Base-by-base conservation (phyloP, 345 rosid species). In the Hirschfeldia incana region DNA sequence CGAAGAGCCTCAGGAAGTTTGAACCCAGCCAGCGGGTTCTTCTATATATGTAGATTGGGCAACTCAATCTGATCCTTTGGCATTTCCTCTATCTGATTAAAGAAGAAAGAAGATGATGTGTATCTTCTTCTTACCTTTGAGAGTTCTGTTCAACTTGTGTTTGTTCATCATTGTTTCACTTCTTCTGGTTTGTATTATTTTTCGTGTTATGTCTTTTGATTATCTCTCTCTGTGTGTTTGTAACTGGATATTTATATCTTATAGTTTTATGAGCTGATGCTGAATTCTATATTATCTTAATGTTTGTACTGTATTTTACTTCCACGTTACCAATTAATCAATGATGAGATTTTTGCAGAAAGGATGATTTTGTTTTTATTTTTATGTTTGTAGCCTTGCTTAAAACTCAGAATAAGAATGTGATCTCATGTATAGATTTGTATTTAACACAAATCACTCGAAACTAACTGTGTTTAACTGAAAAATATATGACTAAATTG, bases 41-140 rank as follows among this genome's bases (percentile, higher is more conserved):
- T 49, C 1, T 65, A 12, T 62, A 37, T 39, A 32, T 65, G 68
- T 78, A 72, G 5, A 42, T 72, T 39, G 73, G 81, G 81, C 81
- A 78, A 78, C 64, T 78, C 39, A 12, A 67, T 66, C 66, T 51
- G 67, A 65, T 78, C 77, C 73, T 78, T 78, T 78, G 81, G 81
- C 73, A 78, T 72, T 72, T 78, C 62, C 67, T 65, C n/a, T 16
- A 66, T 72, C 28, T 46, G 61, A 78, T 17, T 78, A 72, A 78
- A 17, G 28, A 57, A 17, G 58, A 51, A 77, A 37, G 60, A 65
- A 64, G 61, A 65, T 29, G 76, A 53, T 71, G 65, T 51, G 29
- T 57, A 28, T 63, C 74, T 36, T 68, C 55, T 69, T 69, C 13
- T n/a, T 5, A 49, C 62, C 58, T 77, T 69, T 62, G 32, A 70